Evolutionary conservation across 179 eudicot species (phyloP).

Genomic region (Pouteria campechiana): DNA sequence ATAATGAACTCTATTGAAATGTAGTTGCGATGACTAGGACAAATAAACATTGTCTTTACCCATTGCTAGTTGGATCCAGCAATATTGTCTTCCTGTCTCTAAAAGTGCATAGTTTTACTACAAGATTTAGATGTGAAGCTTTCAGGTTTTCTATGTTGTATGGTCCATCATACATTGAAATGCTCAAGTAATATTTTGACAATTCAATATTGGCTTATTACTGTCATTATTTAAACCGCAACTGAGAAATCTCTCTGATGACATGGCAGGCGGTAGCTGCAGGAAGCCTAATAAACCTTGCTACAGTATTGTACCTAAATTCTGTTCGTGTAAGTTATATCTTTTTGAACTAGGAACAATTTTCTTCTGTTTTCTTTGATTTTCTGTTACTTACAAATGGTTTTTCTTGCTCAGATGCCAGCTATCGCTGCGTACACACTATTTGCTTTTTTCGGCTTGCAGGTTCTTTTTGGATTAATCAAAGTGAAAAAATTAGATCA

Average conservation of each 20-base stretch:
- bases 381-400: neutral
- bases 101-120: too few species aligned
- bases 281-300: conserved; percentile 82
- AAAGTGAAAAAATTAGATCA: conserved; percentile 80
- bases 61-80: too few species aligned
- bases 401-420: conserved; percentile 41
- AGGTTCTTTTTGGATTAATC: conserved; percentile 66
- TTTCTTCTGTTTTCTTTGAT: neutral
- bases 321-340: conserved; percentile 48
- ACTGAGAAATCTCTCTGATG: neutral
- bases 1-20: too few species aligned
- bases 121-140: too few species aligned
- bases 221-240: too few species aligned
- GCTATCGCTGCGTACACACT: conserved; percentile 47
- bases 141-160: too few species aligned
- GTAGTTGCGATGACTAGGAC: too few species aligned
- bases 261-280: conserved; percentile 64
- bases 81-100: too few species aligned
- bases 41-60: too few species aligned
- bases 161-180: too few species aligned
- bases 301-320: conserved; percentile 61
- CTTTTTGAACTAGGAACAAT: neutral
- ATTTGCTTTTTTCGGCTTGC: conserved; percentile 75
- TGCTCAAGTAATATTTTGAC: too few species aligned
- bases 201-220: too few species aligned